Conservation (phyloP, 2,329 filamentous ascomycete genomes). For the Alternaria longipes region DNA sequence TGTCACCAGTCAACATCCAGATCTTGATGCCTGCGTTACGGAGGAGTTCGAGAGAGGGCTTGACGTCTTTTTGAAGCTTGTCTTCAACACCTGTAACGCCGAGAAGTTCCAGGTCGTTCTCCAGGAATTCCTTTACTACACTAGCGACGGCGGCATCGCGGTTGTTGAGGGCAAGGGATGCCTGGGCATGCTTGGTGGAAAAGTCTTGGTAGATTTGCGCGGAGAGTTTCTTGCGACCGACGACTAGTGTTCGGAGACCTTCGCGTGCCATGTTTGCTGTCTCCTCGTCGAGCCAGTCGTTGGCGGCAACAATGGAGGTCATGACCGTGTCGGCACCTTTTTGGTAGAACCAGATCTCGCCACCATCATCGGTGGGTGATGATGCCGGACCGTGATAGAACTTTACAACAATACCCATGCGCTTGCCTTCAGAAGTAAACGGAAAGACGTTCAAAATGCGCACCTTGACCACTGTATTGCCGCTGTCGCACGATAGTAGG, state of each 20-base stretch:
- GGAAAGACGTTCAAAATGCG: slow-evolving; percentile 94
- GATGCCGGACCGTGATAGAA: slow-evolving; percentile 64
- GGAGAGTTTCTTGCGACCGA: slow-evolving; percentile 89
- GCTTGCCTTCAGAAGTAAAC: slow-evolving; percentile 96
- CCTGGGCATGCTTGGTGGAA: slow-evolving; percentile 75
- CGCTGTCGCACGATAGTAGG: slow-evolving; percentile 78
- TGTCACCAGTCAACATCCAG: slow-evolving; percentile 99
- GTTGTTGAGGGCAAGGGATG: slow-evolving; percentile 79
- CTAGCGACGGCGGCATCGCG: slow-evolving; percentile 84
- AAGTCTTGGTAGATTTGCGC: slow-evolving; percentile 83
- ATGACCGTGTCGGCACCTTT: slow-evolving; percentile 99
- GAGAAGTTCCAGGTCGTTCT: slow-evolving; percentile 87
- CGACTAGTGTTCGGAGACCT: slow-evolving; percentile 90
- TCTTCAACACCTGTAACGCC: slow-evolving; percentile 99
- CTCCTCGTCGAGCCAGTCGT: slow-evolving; percentile 99
- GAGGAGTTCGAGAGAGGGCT: slow-evolving; percentile 90
- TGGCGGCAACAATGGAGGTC: slow-evolving; percentile 91
- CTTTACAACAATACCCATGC: slow-evolving; percentile 96
- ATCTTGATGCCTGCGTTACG: slow-evolving; percentile 99
- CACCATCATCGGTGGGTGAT: slow-evolving; percentile 61
- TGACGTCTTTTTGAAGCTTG: slow-evolving; percentile 94
- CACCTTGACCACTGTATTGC: slow-evolving; percentile 80
- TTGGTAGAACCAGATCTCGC: slow-evolving; percentile 98
- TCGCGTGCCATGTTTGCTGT: slow-evolving; percentile 99
- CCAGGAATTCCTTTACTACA: slow-evolving; percentile 81